Base-by-base conservation (phyloP, 1,284 basidiomycete species). In the Moesziomyces sp. region DNA sequence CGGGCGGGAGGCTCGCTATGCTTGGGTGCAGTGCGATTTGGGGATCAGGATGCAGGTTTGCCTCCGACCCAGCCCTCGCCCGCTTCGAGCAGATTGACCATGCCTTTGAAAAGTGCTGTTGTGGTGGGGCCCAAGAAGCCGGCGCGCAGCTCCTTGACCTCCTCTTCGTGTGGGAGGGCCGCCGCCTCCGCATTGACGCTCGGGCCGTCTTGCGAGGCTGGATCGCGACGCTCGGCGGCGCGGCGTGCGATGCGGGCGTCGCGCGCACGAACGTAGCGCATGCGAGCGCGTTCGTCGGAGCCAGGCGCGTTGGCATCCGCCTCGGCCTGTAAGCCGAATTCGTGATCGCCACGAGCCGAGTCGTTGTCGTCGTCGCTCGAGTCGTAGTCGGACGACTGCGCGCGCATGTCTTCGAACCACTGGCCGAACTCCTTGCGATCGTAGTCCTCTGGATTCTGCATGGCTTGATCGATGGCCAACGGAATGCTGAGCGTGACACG, bases 401-500 rank as follows among this genome's bases (percentile, higher is more conserved):
- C 53, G 26, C 69, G 60, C 63, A 68, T 60, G 43, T 65, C 62
- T 38, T 76, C 69, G 23, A 64, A 69, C 65, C 66, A 66, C 21
- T 67, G 67, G 8, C 63, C 63, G 33, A 68, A 66, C 40, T 70
- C 58, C 28, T 70, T 62, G 33, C 61, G 58, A 35, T 71, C 66
- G 44, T 73, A 64, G 13, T 66, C 60, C 35, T 68, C 73, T 19
- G 68, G 60, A 23, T 70, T 80, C 49, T 81, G 74, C 72, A 93
- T 86, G 0, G 91, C 91, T 47, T 86, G 87, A 80, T 93, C 92
- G 24, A 94, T 87, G 0, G 88, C 90, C 70, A 93, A 88, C 3
- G 92, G 92, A 9, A 93, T 88, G 56, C 87, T 88, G 59, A 94
- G 87, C 14, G 91, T 91, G 76, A 93, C 90, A n/a, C 92, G 88